Base-by-base conservation (phyloP, 179 eudicot species). In the Actinidia polygama region DNA sequence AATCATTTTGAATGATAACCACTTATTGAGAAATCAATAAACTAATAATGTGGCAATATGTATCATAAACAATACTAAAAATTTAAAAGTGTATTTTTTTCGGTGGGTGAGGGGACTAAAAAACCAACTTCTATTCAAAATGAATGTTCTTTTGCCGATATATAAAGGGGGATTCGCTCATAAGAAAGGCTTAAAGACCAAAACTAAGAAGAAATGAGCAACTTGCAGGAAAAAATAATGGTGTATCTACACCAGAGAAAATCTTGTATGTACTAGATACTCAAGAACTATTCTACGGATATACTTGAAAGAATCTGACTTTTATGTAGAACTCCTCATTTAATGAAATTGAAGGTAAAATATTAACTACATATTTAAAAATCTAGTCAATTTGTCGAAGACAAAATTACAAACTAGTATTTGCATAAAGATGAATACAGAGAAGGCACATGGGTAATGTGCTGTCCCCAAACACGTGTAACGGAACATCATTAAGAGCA, bases 1-100 rank as follows among this genome's bases (percentile, higher is more conserved):
- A 54, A 75, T 46, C 46, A 75, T 53, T 51, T 3, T 15, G 47
- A 26, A 23, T 75, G 78, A 26, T 7, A 54, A 75, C 46, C 84
- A 68, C 40, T 73, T 16, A 46, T 19, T 70, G 46, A 36, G 73
- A 68, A 36, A 68, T 68, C 73, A 15, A 36, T 36, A 3, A 44
- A 70, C 51, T 18, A 70, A 70, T 23, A 70, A 70, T 44, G 53
- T 0, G 16, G 10, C 73, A 30, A 68, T 16, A 40, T 36, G 50
- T 36, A 68, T 36, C 73, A 68, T 40, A 68, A 68, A 69, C 50
- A 69, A 14, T 69, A 6, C 15, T 69, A 69, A 69, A 69, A 40
- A 40, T 40, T 64, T 14, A 40, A 15, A 64, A 24, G 68, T 23
- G 36, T 21, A 30, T 21, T 23, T 30, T 23, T 63, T 63, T 21